phyloP scores from a whole-genome alignment of 2,329 filamentous ascomycete genomes.

The Parascedosporium putredinis region DNA sequence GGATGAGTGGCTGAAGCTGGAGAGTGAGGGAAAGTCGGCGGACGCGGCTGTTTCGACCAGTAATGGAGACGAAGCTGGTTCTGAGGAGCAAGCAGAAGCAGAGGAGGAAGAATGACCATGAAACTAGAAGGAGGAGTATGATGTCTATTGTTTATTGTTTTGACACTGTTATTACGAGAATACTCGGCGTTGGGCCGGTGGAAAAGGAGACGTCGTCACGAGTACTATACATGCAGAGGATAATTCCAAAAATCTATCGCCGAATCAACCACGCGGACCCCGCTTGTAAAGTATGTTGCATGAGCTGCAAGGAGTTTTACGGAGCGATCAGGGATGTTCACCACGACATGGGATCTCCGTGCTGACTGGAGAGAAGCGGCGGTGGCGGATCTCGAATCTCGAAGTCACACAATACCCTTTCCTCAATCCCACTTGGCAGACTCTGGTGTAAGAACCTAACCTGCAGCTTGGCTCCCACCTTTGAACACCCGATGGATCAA shows the following conservation, averaged over 20 bases:
- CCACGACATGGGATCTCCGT: no score
- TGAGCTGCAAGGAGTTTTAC: not conserved
- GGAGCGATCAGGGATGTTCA: not conserved
- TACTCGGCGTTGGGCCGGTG: slow-evolving; percentile 3
- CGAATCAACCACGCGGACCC: not conserved
- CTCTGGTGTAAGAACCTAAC: no score
- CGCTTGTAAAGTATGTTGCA: not conserved
- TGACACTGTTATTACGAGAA: not conserved
- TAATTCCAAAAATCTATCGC: not conserved
- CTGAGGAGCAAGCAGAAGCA: slow-evolving; percentile 15
- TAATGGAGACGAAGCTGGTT: slow-evolving; percentile 12
- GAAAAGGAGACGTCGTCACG: slow-evolving; percentile 3
- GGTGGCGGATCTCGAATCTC: no score
- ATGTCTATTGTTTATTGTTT: not conserved
- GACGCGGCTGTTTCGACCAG: slow-evolving; percentile 3
- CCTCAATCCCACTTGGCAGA: no score
- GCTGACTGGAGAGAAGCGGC: no score
- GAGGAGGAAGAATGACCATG: slow-evolving; percentile 7
- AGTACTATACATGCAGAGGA: slow-evolving; percentile 2
- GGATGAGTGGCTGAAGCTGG: slow-evolving; percentile 79
- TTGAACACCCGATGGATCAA: no score
- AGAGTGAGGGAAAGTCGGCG: slow-evolving; percentile 52
- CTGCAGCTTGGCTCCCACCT: no score
- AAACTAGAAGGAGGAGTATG: not conserved
- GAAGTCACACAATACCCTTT: no score